Evolutionary conservation across 257 asterid genomes (phyloP).

Genomic region (Cinchona pubescens): DNA sequence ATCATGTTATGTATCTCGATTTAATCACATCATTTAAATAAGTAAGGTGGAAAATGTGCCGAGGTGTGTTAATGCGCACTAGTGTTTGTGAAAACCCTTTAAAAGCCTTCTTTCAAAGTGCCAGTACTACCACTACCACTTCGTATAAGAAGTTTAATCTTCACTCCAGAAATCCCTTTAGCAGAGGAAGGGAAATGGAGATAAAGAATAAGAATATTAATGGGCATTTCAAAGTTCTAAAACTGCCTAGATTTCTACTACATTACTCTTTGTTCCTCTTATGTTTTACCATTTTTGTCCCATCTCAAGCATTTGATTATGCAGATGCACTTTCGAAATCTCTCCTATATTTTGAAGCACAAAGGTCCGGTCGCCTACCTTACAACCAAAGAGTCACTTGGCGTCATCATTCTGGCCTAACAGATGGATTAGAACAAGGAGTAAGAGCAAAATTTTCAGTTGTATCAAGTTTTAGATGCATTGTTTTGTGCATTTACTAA

Average conservation of each 20-base stretch:
- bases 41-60: no score
- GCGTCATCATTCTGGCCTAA: constrained; percentile 37
- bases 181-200: constrained; percentile 16
- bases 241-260: not conserved
- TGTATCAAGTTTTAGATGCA: no score
- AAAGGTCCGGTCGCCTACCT: constrained; percentile 38
- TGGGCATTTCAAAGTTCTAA: not conserved
- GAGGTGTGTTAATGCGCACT: no score
- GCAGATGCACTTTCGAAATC: constrained; percentile 31
- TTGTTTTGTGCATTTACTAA: no score
- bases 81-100: not conserved
- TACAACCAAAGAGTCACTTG: constrained; percentile 35
- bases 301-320: constrained; percentile 21
- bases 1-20: no score
- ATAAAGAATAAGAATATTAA: not conserved
- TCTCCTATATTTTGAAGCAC: constrained; percentile 36
- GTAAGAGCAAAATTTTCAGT: no score
- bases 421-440: constrained; percentile 39
- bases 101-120: not conserved
- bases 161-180: constrained; percentile 22
- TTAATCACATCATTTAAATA: no score
- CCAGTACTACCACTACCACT: not conserved
- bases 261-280: constrained; percentile 4
- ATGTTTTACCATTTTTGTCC: constrained; percentile 5
- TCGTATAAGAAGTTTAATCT: not conserved